These are phyloP conservation scores for Neurospora crassa DNA, from an alignment of 2,329 filamentous ascomycete species.

Conservation along the genomic window DNA sequence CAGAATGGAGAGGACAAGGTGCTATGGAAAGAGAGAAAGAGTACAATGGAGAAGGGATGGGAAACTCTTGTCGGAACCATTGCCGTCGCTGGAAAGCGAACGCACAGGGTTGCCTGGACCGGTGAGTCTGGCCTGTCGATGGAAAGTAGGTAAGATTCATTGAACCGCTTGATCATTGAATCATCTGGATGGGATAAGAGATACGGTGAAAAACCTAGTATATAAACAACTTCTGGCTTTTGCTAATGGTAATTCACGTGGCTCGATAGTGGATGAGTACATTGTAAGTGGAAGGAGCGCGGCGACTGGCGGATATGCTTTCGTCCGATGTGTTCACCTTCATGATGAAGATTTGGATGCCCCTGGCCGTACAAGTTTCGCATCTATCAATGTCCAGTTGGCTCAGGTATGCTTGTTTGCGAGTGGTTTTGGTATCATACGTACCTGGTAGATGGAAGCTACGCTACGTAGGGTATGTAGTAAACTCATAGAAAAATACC, in stretches of 20 bases:
- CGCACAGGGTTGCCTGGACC: background rate
- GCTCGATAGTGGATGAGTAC: background rate
- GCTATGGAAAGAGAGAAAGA: background rate
- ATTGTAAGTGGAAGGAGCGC: background rate
- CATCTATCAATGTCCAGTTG: background rate
- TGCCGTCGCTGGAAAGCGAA: background rate
- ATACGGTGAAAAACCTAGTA: background rate
- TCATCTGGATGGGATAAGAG: background rate
- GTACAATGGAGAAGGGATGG: background rate
- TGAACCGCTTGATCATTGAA: background rate
- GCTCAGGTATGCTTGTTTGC: background rate
- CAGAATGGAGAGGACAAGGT: no score
- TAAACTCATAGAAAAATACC: no score
- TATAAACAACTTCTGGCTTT: background rate
- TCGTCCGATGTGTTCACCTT: background rate
- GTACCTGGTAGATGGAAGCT: background rate
- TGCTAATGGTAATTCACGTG: background rate
- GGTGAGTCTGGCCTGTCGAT: background rate
- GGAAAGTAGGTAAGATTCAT: background rate
- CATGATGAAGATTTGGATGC: background rate
- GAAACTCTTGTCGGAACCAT: background rate
- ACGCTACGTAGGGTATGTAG: background rate
- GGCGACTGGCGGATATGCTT: background rate
- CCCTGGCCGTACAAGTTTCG: background rate
- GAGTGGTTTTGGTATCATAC: background rate